Evolutionary conservation across 2,329 filamentous ascomycete genomes (phyloP), one percentile per base, ranked within the genome.

Genomic region (Neonectria magnoliae): DNA sequence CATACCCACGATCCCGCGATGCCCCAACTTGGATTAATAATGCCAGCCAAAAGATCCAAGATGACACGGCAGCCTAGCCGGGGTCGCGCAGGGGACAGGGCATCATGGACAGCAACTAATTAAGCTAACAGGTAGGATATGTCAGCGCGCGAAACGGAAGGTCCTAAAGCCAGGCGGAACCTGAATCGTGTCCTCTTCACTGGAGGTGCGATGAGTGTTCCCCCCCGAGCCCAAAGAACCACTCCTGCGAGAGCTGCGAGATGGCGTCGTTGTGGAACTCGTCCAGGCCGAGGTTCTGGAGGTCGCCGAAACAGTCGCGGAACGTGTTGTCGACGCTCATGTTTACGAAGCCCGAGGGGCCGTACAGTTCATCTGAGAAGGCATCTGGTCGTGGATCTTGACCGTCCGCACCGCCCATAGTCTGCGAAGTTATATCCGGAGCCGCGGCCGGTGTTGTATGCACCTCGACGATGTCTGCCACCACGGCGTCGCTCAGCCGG

Each of bases 401-500:
- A 16, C 13, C 33, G 3, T 36, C 13, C 5, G n/a, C 66, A 6
- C 7, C 51, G 6, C 29, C 47, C 18, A 60, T 31, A 1, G 41
- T 31, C 11, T 59, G 55, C 1, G 55, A 42, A 3, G 51, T 51
- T 7, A 10, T 16, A n/a, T 13, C 52, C 8, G 44, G 18, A 22
- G 25, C 25, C 9, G 10, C 13, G 8, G 31, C 22, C 14, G 42
- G 57, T 5, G 58, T 14, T 1, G 62, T 57, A 10, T 56, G 58
- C 1, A 66, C 58, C 8, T 71, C 79, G 5, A 82, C 76, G 0
- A 79, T 76, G 45, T 83, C 81, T 0, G 75, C 73, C 0, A 83
- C 67, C 0, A 83, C 77, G 1, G 81, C 81, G 65, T 82, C 80
- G 38, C 80, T 81, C 3, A 83, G 69, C 0, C 77, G 70, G 50